phyloP scores from a whole-genome alignment of 305 asterid species.

The Fraxinus dipetala region DNA sequence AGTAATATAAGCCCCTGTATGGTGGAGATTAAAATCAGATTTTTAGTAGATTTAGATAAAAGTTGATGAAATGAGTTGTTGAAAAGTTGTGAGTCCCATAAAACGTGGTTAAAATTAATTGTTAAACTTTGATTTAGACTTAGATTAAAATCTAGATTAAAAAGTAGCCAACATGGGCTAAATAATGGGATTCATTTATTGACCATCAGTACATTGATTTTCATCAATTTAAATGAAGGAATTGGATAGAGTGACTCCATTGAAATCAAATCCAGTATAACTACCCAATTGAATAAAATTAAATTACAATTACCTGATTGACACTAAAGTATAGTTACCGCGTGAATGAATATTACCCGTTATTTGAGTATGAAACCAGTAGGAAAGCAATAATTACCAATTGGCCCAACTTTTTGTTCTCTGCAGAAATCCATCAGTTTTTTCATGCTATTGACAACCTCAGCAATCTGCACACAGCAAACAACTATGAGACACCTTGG shows the following conservation, averaged over 20 bases:
- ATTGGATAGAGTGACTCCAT: neutral
- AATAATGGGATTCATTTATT: neutral
- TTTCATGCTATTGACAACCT: constrained; percentile 97
- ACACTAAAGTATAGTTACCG: neutral
- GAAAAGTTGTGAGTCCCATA: neutral
- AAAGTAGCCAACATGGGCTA: neutral
- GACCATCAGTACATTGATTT: neutral
- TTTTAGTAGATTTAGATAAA: no score
- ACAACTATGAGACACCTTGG: constrained; percentile 19
- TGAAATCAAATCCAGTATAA: neutral
- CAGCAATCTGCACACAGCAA: constrained; percentile 64
- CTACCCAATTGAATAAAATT: neutral
- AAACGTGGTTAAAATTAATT: neutral
- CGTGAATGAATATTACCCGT: neutral
- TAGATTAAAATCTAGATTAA: neutral
- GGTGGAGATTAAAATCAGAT: neutral
- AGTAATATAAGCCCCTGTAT: neutral
- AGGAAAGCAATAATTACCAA: constrained; percentile 49
- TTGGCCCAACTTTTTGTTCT: constrained; percentile 72
- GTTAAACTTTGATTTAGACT: neutral
- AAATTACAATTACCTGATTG: neutral
- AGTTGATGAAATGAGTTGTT: no score
- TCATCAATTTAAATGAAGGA: neutral
- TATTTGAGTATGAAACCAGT: neutral
- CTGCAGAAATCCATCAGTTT: constrained; percentile 86